Conservation (phyloP, 495 filamentous ascomycete genomes). For the Tuber magnatum region DNA sequence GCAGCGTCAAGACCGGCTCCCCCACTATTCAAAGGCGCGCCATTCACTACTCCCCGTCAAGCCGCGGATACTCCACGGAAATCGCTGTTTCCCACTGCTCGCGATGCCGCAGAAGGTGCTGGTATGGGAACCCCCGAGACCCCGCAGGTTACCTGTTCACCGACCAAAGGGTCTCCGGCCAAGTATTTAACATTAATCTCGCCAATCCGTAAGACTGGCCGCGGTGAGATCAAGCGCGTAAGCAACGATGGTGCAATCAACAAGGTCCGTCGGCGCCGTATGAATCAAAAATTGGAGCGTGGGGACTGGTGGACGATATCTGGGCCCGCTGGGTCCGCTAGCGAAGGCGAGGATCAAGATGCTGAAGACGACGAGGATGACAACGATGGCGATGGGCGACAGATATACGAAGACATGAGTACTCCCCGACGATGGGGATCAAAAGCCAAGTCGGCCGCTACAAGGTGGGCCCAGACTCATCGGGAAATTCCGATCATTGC, state of each 20-base stretch:
- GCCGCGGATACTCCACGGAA: conserved; percentile 45
- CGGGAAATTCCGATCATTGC: conserved; percentile 79
- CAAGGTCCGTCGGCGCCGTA: conserved; percentile 51
- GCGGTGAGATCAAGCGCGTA: conserved; percentile 53
- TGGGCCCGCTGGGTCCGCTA: conserved; percentile 23
- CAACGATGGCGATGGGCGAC: conserved; percentile 39
- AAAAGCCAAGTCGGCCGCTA: conserved; percentile 53
- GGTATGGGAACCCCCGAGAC: conserved; percentile 55
- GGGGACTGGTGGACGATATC: background rate
- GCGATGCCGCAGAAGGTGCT: conserved; percentile 22
- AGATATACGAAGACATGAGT: conserved; percentile 35
- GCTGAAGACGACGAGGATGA: conserved; percentile 41
- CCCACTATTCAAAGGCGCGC: conserved; percentile 56
- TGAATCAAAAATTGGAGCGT: conserved; percentile 31
- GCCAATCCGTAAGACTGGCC: conserved; percentile 44
- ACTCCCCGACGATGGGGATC: conserved; percentile 46
- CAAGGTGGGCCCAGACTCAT: conserved; percentile 56
- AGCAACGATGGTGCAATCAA: conserved; percentile 51
- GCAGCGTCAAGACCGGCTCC: conserved; percentile 39
- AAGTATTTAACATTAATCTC: conserved; percentile 1
- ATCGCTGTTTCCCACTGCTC: conserved; percentile 69
- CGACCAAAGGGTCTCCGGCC: conserved; percentile 31
- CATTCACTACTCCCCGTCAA: conserved; percentile 76
- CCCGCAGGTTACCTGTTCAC: conserved; percentile 54
- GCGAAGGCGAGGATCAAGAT: conserved; percentile 43